Base-by-base conservation (phyloP, 768 basidiomycete species). In the Termitomyces sp. region DNA sequence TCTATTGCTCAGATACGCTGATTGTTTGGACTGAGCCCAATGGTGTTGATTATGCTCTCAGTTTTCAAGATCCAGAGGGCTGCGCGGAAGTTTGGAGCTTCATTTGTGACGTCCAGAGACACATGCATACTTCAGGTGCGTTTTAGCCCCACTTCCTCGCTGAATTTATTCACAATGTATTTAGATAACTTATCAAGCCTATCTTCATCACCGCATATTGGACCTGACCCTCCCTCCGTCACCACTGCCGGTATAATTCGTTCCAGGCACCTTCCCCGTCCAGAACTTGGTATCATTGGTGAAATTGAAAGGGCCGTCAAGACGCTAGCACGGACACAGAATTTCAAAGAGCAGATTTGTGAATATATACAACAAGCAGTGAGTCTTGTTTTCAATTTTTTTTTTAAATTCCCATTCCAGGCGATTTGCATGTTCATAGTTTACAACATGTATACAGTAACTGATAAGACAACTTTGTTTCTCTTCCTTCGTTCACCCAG, bases 21-120 rank as follows among this genome's bases (percentile, higher is more conserved):
- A 98, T 99, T 64, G 96, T 98, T 20, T 99, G 97, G 97, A 98
- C 96, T 3, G 96, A 98, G 69, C 90, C 92, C 1, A 88, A 92
- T 61, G 92, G 92, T 30, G 85, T 90, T 38, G 97, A 99, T 71
- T 95, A 97, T 68, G 96, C 96, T 2, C 78, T 99, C 54, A 96
- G 94, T 65, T 99, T 99, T 65, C 96, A 98, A 68, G 96, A 98
- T 65, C 84, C 92, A 0, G 92, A 94, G 60, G 97, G 95, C 32
- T 99, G 96, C 64, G 80, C 86, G 33, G 94, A 98, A 75, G 92
- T 98, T 50, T 99, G 97, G 96, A 90, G 89, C 65, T 99, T 98
- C 70, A 96, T 99, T 64, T 75, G 82, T 60, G 92, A 96, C 67
- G 92, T 98, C 33, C 92, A 94, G 71, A 81, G 85, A 59, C 93